phyloP scores from a whole-genome alignment of 495 filamentous ascomycete genomes.

The Amphirosellinia nigrospora region DNA sequence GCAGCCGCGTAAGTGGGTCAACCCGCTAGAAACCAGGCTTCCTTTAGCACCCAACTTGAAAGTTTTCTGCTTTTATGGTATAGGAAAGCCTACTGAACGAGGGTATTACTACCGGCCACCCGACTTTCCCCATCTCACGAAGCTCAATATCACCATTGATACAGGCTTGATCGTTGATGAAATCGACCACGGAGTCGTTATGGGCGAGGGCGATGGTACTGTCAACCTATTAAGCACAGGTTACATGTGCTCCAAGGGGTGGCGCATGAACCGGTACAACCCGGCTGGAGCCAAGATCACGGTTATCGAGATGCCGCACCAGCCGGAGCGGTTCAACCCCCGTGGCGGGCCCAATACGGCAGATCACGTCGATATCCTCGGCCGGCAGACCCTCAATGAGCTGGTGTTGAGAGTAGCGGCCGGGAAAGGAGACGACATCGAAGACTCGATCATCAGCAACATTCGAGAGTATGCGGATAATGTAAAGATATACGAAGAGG shows the following conservation, averaged over 20 bases:
- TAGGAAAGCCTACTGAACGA: conserved; percentile 89
- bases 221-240: conserved; percentile 86
- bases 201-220: conserved; percentile 95
- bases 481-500: conserved; percentile 69
- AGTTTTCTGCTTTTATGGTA: conserved; percentile 97
- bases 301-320: conserved; percentile 93
- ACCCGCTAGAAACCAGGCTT: conserved; percentile 89
- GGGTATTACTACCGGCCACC: conserved; percentile 89
- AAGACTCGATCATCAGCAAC: conserved; percentile 76
- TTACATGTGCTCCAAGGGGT: conserved; percentile 96
- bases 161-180: conserved; percentile 70
- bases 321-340: conserved; percentile 89
- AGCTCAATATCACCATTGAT: conserved; percentile 89
- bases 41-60: conserved; percentile 90
- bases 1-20: conserved; percentile 86
- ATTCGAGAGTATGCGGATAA: conserved; percentile 81
- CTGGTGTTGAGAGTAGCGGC: conserved; percentile 86
- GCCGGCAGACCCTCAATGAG: conserved; percentile 87
- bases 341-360: conserved; percentile 94
- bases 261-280: conserved; percentile 93
- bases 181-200: conserved; percentile 84
- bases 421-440: conserved; percentile 81
- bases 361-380: conserved; percentile 96
- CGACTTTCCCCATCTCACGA: conserved; percentile 63
- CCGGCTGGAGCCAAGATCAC: conserved; percentile 81